Evolutionary conservation across 257 asterid genomes (phyloP).

Genomic region (Primulina tabacum): DNA sequence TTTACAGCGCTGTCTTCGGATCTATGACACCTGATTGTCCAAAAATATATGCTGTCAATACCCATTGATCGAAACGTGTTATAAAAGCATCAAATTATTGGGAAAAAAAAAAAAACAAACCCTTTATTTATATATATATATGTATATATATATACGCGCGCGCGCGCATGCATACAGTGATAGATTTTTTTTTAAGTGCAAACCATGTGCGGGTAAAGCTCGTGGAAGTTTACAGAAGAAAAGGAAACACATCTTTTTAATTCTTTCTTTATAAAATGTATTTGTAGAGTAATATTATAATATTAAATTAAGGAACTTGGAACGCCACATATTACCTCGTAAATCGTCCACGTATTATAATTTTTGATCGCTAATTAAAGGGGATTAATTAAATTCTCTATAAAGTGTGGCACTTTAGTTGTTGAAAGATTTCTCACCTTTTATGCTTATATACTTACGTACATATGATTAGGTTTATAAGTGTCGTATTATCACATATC

Average conservation of each 20-base stretch:
- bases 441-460: not conserved
- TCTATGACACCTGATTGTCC: not conserved
- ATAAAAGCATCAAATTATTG: not conserved
- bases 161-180: too few relatives aligned
- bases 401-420: not conserved
- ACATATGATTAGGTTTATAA: not conserved
- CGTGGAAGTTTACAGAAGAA: not conserved
- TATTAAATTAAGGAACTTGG: not conserved
- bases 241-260: not conserved
- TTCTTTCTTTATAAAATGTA: too few relatives aligned
- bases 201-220: not conserved
- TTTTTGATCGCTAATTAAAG: too few relatives aligned
- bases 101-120: not conserved
- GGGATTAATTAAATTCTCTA: not conserved
- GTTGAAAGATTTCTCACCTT: not conserved
- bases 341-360: not conserved
- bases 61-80: not conserved
- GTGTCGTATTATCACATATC: too few relatives aligned
- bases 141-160: too few relatives aligned
- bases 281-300: too few relatives aligned
- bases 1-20: not conserved
- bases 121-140: not conserved
- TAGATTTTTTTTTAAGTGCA: not conserved
- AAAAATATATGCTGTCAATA: not conserved
- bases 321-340: not conserved